Percentiles rank a stretch among this genome's conserved stretches.
Evolutionary conservation across 2,329 filamentous ascomycete species (phyloP).

Genomic region (Fusarium nanum): DNA sequence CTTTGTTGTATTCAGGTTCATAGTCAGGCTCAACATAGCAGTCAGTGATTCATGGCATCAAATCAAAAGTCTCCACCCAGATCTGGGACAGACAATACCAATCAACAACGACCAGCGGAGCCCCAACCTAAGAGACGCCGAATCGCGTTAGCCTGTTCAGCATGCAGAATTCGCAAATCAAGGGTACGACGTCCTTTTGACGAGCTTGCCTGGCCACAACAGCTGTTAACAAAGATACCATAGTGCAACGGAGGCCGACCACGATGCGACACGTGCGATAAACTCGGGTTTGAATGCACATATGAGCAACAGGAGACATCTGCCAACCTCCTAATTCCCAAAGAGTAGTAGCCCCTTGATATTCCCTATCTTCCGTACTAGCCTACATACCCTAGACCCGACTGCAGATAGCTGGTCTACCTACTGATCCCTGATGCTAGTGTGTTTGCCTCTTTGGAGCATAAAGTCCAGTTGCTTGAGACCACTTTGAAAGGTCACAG

Average conservation of each 20-base stretch:
- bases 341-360: neutral
- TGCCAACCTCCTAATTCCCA: constrained; percentile 10
- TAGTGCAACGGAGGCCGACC: constrained; percentile 10
- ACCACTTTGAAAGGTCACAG: neutral
- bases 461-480: constrained; percentile 3
- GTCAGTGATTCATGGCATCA: neutral
- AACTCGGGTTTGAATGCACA: constrained; percentile 6
- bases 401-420: neutral
- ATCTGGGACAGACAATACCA: neutral
- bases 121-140: constrained; percentile 4
- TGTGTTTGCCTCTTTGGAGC: constrained; percentile 3
- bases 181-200: neutral
- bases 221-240: fast-evolving
- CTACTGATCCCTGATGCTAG: neutral
- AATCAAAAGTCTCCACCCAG: neutral
- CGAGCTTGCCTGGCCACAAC: fast-evolving
- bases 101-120: neutral
- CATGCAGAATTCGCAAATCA: constrained; percentile 18
- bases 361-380: neutral
- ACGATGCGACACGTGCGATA: constrained; percentile 12
- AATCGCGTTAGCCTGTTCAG: constrained; percentile 6
- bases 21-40: neutral
- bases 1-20: neutral
- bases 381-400: neutral
- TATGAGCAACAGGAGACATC: constrained; percentile 12